phyloP scores from a whole-genome alignment of 345 rosid genomes.

The Arabidopsis suecica region DNA sequence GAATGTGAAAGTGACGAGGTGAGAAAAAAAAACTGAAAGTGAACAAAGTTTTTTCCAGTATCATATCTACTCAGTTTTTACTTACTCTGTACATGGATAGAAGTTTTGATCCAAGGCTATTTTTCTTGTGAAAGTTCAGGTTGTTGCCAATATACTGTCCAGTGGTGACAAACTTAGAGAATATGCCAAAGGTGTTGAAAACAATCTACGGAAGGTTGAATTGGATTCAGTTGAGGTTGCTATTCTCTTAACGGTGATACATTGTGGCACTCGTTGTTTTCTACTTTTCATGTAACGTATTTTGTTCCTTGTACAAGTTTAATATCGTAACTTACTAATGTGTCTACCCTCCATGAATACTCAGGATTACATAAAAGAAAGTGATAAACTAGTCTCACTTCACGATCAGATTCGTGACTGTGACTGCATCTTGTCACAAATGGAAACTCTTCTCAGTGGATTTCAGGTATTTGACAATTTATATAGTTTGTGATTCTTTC shows the following conservation, averaged over 20 bases:
- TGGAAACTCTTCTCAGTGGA: constrained; percentile 93
- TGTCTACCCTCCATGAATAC: constrained; percentile 33
- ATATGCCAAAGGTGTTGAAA: constrained; percentile 89
- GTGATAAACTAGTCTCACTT: constrained; percentile 90
- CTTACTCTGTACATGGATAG: too few relatives aligned
- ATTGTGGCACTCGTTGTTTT: neutral
- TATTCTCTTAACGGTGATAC: constrained; percentile 2
- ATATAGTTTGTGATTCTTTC: neutral
- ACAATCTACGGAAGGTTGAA: constrained; percentile 85
- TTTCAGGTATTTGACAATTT: constrained; percentile 68
- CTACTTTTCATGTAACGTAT: neutral
- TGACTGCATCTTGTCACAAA: constrained; percentile 86
- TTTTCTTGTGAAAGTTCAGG: constrained; percentile 48
- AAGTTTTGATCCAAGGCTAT: too few relatives aligned
- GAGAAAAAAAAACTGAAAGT: too few relatives aligned
- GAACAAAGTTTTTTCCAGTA: too few relatives aligned
- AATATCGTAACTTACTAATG: neutral
- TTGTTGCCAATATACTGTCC: constrained; percentile 83
- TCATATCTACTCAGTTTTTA: too few relatives aligned
- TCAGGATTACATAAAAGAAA: constrained; percentile 96
- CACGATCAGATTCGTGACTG: constrained; percentile 97
- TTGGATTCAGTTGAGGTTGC: constrained; percentile 89
- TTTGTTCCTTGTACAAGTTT: too few relatives aligned
- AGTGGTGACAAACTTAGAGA: constrained; percentile 81
- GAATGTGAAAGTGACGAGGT: constrained; percentile 85